Evolutionary conservation across 2,329 filamentous ascomycete genomes (phyloP).

Genomic region (Ilyonectria mors-panacis): DNA sequence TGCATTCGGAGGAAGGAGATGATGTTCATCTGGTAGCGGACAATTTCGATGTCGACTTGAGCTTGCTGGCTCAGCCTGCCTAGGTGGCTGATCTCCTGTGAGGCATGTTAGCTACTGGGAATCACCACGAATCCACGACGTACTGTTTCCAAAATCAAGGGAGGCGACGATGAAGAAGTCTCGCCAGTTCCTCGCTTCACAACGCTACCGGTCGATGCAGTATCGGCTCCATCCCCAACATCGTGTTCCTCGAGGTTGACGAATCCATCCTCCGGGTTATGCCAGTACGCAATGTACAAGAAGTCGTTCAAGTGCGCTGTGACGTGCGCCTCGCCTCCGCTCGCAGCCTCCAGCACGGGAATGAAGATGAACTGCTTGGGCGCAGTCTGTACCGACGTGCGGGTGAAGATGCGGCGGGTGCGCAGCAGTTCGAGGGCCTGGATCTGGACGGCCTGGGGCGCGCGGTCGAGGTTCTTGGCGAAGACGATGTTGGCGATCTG

Average conservation of each 20-base stretch:
- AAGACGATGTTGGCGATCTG: slow-evolving; percentile 87
- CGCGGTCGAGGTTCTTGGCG: slow-evolving; percentile 82
- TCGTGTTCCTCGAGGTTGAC: slow-evolving; percentile 79
- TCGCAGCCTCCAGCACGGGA: slow-evolving; percentile 72
- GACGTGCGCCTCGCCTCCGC: slow-evolving; percentile 64
- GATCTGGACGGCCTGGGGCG: slow-evolving; percentile 84
- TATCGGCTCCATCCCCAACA: slow-evolving; percentile 50
- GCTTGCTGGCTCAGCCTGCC: slow-evolving; percentile 71
- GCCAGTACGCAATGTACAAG: slow-evolving; percentile 90
- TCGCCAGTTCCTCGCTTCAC: slow-evolving; percentile 55
- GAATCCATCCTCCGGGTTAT: slow-evolving; percentile 80
- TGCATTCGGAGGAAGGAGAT: slow-evolving; percentile 90
- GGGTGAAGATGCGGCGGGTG: slow-evolving; percentile 82
- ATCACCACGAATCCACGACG: slow-evolving; percentile 23
- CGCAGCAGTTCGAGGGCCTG: slow-evolving; percentile 85
- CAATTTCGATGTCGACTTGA: slow-evolving; percentile 81
- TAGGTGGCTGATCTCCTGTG: slow-evolving; percentile 71
- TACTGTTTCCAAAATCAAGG: slow-evolving; percentile 62
- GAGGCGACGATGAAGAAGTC: slow-evolving; percentile 40
- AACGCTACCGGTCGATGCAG: slow-evolving; percentile 61
- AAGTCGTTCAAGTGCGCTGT: slow-evolving; percentile 80
- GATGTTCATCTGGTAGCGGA: slow-evolving; percentile 89
- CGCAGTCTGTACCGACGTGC: slow-evolving; percentile 79
- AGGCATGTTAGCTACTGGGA: slow-evolving; percentile 38
- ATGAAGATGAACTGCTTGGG: slow-evolving; percentile 87